Base-by-base conservation (phyloP, 306 rosid species). In the Canavalia ensiformis region DNA sequence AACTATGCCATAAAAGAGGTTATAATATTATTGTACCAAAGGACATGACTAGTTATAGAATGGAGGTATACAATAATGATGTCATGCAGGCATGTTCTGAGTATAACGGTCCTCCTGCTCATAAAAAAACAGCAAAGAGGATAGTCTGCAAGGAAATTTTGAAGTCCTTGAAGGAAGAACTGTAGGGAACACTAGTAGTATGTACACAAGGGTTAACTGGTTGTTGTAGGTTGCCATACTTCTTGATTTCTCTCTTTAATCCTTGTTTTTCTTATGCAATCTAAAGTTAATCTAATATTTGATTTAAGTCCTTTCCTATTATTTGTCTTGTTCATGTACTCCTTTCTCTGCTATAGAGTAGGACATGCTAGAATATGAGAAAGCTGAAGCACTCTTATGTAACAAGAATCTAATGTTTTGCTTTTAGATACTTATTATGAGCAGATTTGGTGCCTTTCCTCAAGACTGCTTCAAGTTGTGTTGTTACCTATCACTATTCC, bases 31-130 rank as follows among this genome's bases (percentile, higher is more conserved):
- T 54, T 72, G 33, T 74, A 37, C 41, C 41, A 2, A 84, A 88
- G 64, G 67, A 50, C 0, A 1, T 12, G 46, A 51, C 81, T 29
- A 57, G 72, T 8, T 49, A 72, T 44, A 88, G 78, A 47, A 31
- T 92, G 1, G 81, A 78, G 85, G 91, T 94, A 25, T 49, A 67
- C 39, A 93, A 90, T 3, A 66, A 90, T 75, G 95, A 89, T 4
- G 4, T 51, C 39, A 57, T 66, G 18, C 83, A 83, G 56, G 8
- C 60, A 47, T 8, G 34, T 0, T 18, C 0, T 29, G 84, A 90
- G 5, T 65, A 81, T 42, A 49, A 0, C 0, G 80, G 83, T 34
- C 1, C 42, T 34, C 1, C 42, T 64, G 75, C 57, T 1, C 78
- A 81, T 28, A 85, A 4, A 76, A 83, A 51, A 72, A 85, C 71